Evolutionary conservation across 1,284 basidiomycete genomes (phyloP).

Genomic region (Naganishia albida): DNA sequence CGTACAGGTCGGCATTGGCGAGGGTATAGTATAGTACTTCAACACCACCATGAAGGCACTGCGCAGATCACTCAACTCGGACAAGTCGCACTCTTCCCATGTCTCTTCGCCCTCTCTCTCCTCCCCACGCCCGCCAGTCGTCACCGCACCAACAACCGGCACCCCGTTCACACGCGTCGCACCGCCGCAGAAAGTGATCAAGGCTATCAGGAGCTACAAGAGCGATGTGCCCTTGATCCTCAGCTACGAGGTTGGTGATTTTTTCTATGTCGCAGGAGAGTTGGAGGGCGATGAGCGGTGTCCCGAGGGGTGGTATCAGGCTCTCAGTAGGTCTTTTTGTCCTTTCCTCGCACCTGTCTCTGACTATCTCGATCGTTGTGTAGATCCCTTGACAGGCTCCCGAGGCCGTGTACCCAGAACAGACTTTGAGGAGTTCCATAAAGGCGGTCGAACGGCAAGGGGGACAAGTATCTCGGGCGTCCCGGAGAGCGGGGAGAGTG

Average conservation of each 20-base stretch:
- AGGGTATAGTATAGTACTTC: too few relatives aligned
- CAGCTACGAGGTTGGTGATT: constrained; percentile 90
- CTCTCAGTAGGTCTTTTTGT: constrained; percentile 61
- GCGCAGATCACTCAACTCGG: constrained; percentile 72
- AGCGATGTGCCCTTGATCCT: constrained; percentile 81
- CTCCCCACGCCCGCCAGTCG: constrained; percentile 42
- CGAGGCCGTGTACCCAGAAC: constrained; percentile 84
- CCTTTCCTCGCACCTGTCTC: not conserved
- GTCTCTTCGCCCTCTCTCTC: constrained; percentile 58
- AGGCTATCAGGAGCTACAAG: constrained; percentile 71
- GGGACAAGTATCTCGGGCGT: not conserved
- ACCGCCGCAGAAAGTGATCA: constrained; percentile 94
- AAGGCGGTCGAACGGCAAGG: constrained; percentile 55
- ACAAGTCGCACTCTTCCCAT: constrained; percentile 68
- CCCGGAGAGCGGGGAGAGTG: constrained; percentile 5
- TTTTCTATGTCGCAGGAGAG: constrained; percentile 92
- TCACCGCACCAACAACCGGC: constrained; percentile 60
- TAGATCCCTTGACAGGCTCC: constrained; percentile 81
- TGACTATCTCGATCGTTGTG: not conserved
- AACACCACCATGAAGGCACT: constrained; percentile 71
- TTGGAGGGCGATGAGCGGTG: constrained; percentile 57
- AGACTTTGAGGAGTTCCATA: constrained; percentile 84
- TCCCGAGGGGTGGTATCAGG: constrained; percentile 70
- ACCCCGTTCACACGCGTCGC: constrained; percentile 69
- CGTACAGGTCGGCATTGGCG: too few relatives aligned